Conservation (phyloP, 352 stramenopile species). For the Globisporangium echinulatum region DNA sequence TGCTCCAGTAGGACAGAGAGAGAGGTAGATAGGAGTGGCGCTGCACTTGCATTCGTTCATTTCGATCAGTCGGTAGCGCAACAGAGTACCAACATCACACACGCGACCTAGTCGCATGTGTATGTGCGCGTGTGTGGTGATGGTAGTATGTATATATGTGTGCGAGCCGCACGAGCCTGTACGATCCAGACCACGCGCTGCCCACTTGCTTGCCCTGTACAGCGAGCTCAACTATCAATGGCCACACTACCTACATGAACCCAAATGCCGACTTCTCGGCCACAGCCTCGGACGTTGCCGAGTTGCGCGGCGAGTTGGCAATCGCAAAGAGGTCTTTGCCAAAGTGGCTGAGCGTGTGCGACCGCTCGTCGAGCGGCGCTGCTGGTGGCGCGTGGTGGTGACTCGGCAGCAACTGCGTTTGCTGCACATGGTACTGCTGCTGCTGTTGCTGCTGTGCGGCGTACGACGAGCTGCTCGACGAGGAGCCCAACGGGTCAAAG, state of each 20-base stretch:
- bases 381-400: slow-evolving; percentile 18
- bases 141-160: neutral
- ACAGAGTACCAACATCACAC: no score
- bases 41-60: neutral
- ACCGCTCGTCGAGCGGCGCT: slow-evolving; percentile 39
- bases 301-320: slow-evolving; percentile 67
- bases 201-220: slow-evolving; percentile 1
- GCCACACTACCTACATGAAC: slow-evolving; percentile 71
- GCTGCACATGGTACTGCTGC: slow-evolving; percentile 27
- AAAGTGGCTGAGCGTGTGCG: slow-evolving; percentile 68
- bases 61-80: no score
- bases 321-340: slow-evolving; percentile 84
- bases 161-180: neutral
- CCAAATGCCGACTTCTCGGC: slow-evolving; percentile 74
- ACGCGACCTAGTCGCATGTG: no score
- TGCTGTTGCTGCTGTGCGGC: slow-evolving; percentile 21
- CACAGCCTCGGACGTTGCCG: slow-evolving; percentile 13
- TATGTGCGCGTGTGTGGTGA: no score
- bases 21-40: neutral
- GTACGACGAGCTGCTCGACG: slow-evolving; percentile 18
- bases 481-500: slow-evolving; percentile 33
- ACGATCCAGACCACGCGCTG: neutral
- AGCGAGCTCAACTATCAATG: no score
- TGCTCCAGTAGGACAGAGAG: neutral
- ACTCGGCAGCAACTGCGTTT: slow-evolving; percentile 18